phyloP scores from a whole-genome alignment of 2,329 filamentous ascomycete species.

The Pestalotiopsis sp. region DNA sequence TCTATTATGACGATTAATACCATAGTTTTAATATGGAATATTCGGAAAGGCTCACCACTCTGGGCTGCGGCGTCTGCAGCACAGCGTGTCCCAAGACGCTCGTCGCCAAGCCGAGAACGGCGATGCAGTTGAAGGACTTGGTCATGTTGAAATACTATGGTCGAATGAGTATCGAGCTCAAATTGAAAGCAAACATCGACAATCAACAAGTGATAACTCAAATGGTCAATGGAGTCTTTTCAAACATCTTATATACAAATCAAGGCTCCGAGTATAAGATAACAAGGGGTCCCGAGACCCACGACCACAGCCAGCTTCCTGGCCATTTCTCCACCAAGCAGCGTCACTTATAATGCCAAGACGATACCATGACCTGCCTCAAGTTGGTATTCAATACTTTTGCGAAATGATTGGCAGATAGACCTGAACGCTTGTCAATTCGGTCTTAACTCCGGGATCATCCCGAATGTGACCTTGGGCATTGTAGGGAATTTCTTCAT shows the following conservation, averaged over 20 bases:
- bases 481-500: background rate
- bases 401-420: background rate
- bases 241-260: background rate
- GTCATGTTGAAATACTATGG: no score
- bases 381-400: background rate
- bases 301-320: background rate
- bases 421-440: background rate
- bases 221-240: background rate
- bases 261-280: no score
- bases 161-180: background rate
- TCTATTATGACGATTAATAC: background rate
- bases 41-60: background rate
- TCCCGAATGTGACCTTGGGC: background rate
- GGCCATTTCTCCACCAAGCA: constrained; percentile 6
- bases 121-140: background rate
- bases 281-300: background rate
- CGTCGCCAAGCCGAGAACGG: background rate
- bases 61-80: background rate
- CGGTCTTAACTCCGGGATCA: background rate
- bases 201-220: background rate
- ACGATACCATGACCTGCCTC: background rate
- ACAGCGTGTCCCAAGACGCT: constrained; percentile 3
- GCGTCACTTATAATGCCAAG: constrained; percentile 8
- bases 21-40: background rate
- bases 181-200: background rate